Percentiles rank a stretch among this genome's conserved stretches.
Conservation (phyloP, 345 rosid species). For the Arabidopsis thaliana region TAIR10.1 NC_003070.9:22036501-22037000, state of each 20-base stretch:
- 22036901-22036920: slow-evolving; percentile 56
- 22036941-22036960: slow-evolving; percentile 75
- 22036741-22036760: slow-evolving; percentile 60
- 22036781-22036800: slow-evolving; percentile 71
- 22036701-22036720: slow-evolving; percentile 46
- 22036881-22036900: slow-evolving; percentile 53
- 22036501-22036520: slow-evolving; percentile 55
- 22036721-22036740: slow-evolving; percentile 29
- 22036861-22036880: slow-evolving; percentile 81
- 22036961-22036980: slow-evolving; percentile 60
- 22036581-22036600: slow-evolving; percentile 70
- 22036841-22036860: slow-evolving; percentile 65
- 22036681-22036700: slow-evolving; percentile 61
- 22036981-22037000: slow-evolving; percentile 63
- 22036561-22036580: slow-evolving; percentile 52
- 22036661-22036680: slow-evolving; percentile 57
- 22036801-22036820: slow-evolving; percentile 61
- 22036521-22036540: slow-evolving; percentile 43
- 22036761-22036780: slow-evolving; percentile 53
- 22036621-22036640: slow-evolving; percentile 43
- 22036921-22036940: slow-evolving; percentile 62
- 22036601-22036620: slow-evolving; percentile 54
- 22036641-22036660: slow-evolving; percentile 44
- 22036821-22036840: slow-evolving; percentile 76
- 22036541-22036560: slow-evolving; percentile 54